A percentile compares a stretch with the other conserved stretches of the same genome.
These are phyloP conservation scores for Ceratobasidium sp. DNA, from an alignment of 1,284 basidiomycete species.

Conservation along the genomic window DNA sequence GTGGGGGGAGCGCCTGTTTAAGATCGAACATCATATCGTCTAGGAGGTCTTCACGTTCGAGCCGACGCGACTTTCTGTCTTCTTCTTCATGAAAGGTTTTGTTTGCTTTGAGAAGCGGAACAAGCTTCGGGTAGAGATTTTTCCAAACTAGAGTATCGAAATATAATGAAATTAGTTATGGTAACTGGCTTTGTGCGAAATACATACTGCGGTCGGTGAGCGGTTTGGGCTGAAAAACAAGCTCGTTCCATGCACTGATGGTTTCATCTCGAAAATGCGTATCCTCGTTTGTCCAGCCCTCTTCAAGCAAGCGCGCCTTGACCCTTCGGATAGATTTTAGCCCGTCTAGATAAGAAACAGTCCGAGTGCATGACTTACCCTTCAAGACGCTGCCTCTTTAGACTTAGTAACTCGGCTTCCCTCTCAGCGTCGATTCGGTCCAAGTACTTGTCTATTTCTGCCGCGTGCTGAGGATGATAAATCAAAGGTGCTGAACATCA, in stretches of 20 bases:
- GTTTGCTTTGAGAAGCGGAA: conserved; percentile 7
- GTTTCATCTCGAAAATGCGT: background rate
- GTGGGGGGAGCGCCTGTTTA: background rate
- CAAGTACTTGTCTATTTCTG: too few relatives aligned
- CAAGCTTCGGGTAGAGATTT: background rate
- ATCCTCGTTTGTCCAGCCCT: background rate
- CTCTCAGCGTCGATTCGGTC: too few relatives aligned
- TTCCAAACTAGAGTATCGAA: background rate
- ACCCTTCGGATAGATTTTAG: too few relatives aligned
- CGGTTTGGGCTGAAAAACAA: conserved; percentile 10
- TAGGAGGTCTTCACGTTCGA: background rate
- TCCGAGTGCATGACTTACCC: too few relatives aligned
- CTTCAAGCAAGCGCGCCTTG: too few relatives aligned
- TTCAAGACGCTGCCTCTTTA: too few relatives aligned
- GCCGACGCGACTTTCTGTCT: background rate
- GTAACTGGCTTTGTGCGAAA: too few relatives aligned
- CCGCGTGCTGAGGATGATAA: too few relatives aligned
- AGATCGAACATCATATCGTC: background rate
- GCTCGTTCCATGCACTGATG: background rate
- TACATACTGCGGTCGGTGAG: conserved; percentile 18
- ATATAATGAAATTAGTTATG: background rate
- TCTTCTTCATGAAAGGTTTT: background rate
- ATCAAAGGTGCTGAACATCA: too few relatives aligned
- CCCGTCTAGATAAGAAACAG: too few relatives aligned
- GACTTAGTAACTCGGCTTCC: too few relatives aligned